These are phyloP conservation scores for Carex myosuroides DNA, from an alignment of 176 grass and related monocot species.

Conservation along the genomic window DNA sequence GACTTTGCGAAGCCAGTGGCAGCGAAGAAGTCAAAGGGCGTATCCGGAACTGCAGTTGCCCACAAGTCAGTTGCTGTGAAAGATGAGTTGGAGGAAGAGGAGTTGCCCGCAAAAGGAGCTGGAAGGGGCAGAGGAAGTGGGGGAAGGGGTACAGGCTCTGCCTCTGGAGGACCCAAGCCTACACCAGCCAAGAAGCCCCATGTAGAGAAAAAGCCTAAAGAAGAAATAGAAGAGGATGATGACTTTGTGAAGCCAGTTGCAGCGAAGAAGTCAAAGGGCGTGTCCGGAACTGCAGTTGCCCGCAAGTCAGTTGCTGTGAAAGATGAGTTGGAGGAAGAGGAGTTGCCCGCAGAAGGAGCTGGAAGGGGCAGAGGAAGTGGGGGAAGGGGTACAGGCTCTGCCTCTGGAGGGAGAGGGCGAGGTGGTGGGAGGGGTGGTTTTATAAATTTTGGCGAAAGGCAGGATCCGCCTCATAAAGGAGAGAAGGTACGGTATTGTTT, in stretches of 20 bases:
- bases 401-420: constrained; percentile 69
- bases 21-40: constrained; percentile 57
- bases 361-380: constrained; percentile 51
- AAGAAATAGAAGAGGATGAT: constrained; percentile 39
- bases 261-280: constrained; percentile 57
- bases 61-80: constrained; percentile 25
- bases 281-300: constrained; percentile 30
- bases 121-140: constrained; percentile 51
- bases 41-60: constrained; percentile 28
- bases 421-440: constrained; percentile 82
- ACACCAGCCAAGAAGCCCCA: constrained; percentile 39
- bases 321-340: constrained; percentile 39
- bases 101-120: constrained; percentile 50
- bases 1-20: constrained; percentile 68
- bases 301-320: constrained; percentile 12
- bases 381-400: constrained; percentile 48
- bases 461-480: constrained; percentile 96
- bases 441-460: constrained; percentile 98
- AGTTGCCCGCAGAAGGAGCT: constrained; percentile 48
- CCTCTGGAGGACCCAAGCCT: constrained; percentile 40
- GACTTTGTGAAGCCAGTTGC: constrained; percentile 70
- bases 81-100: constrained; percentile 40
- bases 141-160: constrained; percentile 48
- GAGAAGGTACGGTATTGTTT: constrained; percentile 63
- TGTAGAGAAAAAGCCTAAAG: constrained; percentile 18